These are phyloP conservation scores for Talaromyces verruculosus DNA, from an alignment of 2,329 filamentous ascomycete species.

Conservation along the genomic window DNA sequence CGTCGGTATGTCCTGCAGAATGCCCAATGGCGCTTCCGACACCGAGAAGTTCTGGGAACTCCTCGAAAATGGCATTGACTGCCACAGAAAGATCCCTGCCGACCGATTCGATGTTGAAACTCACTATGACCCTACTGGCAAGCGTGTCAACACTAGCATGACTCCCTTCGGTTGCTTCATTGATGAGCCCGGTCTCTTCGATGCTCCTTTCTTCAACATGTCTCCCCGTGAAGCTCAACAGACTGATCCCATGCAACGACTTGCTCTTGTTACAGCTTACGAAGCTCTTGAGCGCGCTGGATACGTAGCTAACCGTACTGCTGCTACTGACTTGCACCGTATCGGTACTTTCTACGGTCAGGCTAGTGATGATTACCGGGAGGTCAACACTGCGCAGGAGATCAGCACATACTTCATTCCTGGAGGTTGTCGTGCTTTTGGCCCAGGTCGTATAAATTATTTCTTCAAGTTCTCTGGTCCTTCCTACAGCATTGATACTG, in stretches of 20 bases:
- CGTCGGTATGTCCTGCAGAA: slow-evolving; percentile 74
- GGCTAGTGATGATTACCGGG: slow-evolving; percentile 74
- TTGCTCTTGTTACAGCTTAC: slow-evolving; percentile 74
- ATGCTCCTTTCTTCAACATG: slow-evolving; percentile 86
- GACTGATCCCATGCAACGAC: slow-evolving; percentile 74
- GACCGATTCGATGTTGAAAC: slow-evolving; percentile 68
- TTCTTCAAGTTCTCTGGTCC: slow-evolving; percentile 75
- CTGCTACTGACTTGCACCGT: slow-evolving; percentile 63
- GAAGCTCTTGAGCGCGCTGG: slow-evolving; percentile 81
- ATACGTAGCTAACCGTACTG: slow-evolving; percentile 69
- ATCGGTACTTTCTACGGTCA: slow-evolving; percentile 75
- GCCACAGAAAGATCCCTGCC: slow-evolving; percentile 51
- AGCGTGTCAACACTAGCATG: slow-evolving; percentile 68
- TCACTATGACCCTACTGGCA: slow-evolving; percentile 67
- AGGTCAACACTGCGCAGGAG: slow-evolving; percentile 70
- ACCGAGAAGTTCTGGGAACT: slow-evolving; percentile 40
- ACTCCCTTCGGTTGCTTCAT: slow-evolving; percentile 71
- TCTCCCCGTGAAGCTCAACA: slow-evolving; percentile 76
- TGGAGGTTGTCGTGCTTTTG: slow-evolving; percentile 61
- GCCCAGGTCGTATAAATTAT: slow-evolving; percentile 66
- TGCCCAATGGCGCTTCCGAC: slow-evolving; percentile 62
- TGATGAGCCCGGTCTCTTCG: slow-evolving; percentile 72
- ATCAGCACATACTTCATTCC: slow-evolving; percentile 69
- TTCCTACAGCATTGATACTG: slow-evolving; percentile 72
- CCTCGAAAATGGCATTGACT: slow-evolving; percentile 34